phyloP scores from a whole-genome alignment of 2,329 filamentous ascomycete genomes.

The Alternaria sp. region DNA sequence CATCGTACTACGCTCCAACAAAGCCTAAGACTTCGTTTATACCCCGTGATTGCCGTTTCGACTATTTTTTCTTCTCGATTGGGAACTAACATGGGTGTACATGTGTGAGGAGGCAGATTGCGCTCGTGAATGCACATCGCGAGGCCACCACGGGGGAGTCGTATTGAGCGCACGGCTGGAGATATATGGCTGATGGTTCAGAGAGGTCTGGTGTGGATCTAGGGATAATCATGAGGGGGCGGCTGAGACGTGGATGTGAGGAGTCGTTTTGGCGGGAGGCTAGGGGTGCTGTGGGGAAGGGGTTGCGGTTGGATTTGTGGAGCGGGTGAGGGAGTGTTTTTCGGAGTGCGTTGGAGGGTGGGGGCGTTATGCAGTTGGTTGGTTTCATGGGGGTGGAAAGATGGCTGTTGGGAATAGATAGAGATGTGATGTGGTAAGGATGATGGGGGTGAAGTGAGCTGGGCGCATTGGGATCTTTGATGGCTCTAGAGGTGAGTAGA shows the following conservation, averaged over 20 bases:
- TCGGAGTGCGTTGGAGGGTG: background rate
- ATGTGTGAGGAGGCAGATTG: background rate
- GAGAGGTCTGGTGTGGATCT: background rate
- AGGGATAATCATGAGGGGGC: background rate
- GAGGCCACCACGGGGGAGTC: background rate
- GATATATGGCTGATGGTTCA: background rate
- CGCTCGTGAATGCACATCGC: no score
- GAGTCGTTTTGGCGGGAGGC: constrained; percentile 13
- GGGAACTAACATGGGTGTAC: background rate
- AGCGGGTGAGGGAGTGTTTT: background rate
- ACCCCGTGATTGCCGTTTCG: background rate
- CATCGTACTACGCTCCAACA: background rate
- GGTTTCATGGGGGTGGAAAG: background rate
- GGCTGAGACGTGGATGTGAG: background rate
- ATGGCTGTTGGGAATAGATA: no score
- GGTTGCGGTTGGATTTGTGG: constrained; percentile 3
- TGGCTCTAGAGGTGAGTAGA: background rate
- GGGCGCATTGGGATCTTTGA: background rate
- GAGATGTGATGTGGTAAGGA: no score
- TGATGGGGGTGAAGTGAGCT: background rate
- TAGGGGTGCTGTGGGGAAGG: constrained; percentile 11
- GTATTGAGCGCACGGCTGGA: background rate
- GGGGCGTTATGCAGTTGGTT: background rate
- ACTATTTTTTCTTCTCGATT: background rate
- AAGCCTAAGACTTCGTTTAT: background rate